A percentile compares a stretch with the other conserved stretches of the same genome.
Conservation (phyloP, 169 alveolate genomes). For the Eimeria tenella region DNA sequence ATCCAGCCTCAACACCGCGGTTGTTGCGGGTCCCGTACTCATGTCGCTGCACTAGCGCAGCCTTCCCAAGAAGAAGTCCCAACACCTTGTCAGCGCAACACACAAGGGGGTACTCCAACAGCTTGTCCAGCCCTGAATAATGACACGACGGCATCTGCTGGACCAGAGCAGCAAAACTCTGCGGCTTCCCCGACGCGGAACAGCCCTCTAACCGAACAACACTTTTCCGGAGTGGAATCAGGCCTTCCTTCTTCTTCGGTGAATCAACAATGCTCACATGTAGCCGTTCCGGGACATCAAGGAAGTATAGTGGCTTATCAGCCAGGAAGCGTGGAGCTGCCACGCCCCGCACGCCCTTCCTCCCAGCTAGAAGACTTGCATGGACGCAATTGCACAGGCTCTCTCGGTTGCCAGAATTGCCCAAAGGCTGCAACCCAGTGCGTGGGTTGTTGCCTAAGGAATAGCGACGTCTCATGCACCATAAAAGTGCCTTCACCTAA, state of each 20-base stretch:
- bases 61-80: neutral
- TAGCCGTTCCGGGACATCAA: neutral
- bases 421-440: neutral
- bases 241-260: neutral
- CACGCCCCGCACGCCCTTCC: neutral
- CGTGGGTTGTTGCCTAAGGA: neutral
- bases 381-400: neutral
- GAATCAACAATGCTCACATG: neutral
- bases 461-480: neutral
- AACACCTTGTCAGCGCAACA: neutral
- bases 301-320: neutral
- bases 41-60: neutral
- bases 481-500: neutral
- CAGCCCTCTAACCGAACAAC: neutral
- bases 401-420: neutral
- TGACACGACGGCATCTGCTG: neutral
- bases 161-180: neutral
- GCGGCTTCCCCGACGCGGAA: constrained; percentile 6
- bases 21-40: neutral
- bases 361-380: neutral
- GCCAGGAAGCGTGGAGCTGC: neutral
- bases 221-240: neutral
- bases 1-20: neutral
- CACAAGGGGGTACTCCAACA: neutral
- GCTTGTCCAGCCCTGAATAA: neutral